Evolutionary conservation across 495 filamentous ascomycete genomes (phyloP).

Genomic region (Massariosphaeria phaeospora): DNA sequence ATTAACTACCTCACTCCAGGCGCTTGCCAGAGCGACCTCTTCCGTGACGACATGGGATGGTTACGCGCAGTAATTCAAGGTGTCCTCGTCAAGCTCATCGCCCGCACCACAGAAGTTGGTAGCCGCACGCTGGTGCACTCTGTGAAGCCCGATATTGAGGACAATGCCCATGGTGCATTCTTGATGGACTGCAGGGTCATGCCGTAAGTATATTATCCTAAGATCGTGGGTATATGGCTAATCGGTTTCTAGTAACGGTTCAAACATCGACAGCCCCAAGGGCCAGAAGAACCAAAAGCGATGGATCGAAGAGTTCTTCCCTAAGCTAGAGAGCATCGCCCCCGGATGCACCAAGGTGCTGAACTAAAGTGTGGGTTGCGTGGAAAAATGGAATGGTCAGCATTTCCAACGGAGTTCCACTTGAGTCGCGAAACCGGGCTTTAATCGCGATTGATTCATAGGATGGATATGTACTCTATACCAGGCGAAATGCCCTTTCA

Average conservation of each 20-base stretch:
- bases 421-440: too few relatives aligned
- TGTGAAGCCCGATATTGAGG: slow-evolving; percentile 35
- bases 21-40: slow-evolving; percentile 38
- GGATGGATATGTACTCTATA: too few relatives aligned
- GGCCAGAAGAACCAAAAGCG: not conserved
- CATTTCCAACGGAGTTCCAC: too few relatives aligned
- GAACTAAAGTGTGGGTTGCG: not conserved
- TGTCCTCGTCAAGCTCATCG: slow-evolving; percentile 14
- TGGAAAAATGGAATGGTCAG: too few relatives aligned
- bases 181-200: slow-evolving; percentile 28
- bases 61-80: not conserved
- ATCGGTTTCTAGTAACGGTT: not conserved
- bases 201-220: not conserved
- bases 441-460: too few relatives aligned
- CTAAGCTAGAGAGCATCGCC: slow-evolving; percentile 5
- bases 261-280: not conserved
- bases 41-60: slow-evolving; percentile 17
- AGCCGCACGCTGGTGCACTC: slow-evolving; percentile 41
- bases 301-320: slow-evolving; percentile 4
- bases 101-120: slow-evolving; percentile 42
- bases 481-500: too few relatives aligned
- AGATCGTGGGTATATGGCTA: too few relatives aligned
- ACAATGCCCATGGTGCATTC: slow-evolving; percentile 34
- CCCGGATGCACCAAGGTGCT: slow-evolving; percentile 3
- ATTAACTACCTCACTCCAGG: slow-evolving; percentile 43